Evolutionary conservation across 495 filamentous ascomycete genomes (phyloP).

Genomic region (Schizothecium vesticola): DNA sequence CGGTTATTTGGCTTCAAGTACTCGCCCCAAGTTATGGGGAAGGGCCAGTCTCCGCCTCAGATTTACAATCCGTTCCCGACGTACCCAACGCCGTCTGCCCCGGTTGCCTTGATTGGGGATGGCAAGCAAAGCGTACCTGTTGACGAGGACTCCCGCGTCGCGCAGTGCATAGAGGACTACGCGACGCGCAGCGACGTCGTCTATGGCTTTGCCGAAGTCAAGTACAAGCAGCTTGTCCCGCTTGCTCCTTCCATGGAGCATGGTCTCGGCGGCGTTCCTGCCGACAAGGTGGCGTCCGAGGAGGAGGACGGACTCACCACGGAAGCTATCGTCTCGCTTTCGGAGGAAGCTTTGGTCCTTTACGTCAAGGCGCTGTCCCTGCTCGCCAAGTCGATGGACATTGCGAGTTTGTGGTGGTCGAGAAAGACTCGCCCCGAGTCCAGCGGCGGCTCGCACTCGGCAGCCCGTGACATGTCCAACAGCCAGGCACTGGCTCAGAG

Average conservation of each 20-base stretch:
- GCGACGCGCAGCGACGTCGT: constrained; percentile 92
- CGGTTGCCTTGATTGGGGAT: constrained; percentile 57
- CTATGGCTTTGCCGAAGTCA: constrained; percentile 94
- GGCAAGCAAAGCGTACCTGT: constrained; percentile 52
- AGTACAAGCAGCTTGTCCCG: constrained; percentile 92
- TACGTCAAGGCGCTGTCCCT: constrained; percentile 91
- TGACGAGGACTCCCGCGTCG: constrained; percentile 76
- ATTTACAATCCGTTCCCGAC: constrained; percentile 77
- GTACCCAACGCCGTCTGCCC: constrained; percentile 63
- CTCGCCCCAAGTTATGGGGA: constrained; percentile 55
- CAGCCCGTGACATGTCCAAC: constrained; percentile 40
- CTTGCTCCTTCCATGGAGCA: constrained; percentile 70
- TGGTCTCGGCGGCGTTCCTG: constrained; percentile 54
- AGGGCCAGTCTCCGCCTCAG: constrained; percentile 70
- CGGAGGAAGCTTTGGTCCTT: constrained; percentile 90
- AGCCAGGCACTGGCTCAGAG: constrained; percentile 57
- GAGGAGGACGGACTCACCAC: constrained; percentile 71
- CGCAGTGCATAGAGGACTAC: constrained; percentile 80
- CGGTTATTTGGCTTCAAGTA: constrained; percentile 73
- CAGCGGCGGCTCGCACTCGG: constrained; percentile 39
- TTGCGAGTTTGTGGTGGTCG: constrained; percentile 88
- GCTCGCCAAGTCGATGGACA: constrained; percentile 92
- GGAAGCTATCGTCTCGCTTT: constrained; percentile 78
- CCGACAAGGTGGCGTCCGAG: constrained; percentile 42
- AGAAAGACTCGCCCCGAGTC: constrained; percentile 66